Percentiles rank a stretch among this genome's conserved stretches.
phyloP scores from a whole-genome alignment of 2,329 filamentous ascomycete species.

The Colletotrichum sp. region DNA sequence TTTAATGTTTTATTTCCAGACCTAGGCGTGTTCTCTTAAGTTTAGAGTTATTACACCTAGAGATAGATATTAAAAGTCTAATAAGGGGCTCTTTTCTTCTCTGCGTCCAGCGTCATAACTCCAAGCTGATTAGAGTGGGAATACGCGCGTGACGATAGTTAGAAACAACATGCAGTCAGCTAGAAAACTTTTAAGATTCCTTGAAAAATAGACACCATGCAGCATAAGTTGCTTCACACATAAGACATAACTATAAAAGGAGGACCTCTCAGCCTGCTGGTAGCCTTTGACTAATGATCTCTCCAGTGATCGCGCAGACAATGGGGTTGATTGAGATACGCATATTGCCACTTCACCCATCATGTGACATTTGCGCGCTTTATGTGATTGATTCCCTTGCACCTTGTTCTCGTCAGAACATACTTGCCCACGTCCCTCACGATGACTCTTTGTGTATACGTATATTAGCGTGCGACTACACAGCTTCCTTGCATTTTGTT shows the following conservation, averaged over 20 bases:
- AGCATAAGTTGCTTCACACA: background rate
- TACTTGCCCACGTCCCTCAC: background rate
- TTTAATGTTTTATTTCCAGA: background rate
- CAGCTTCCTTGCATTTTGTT: background rate
- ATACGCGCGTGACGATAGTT: fast-evolving
- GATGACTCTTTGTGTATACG: background rate
- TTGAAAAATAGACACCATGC: background rate
- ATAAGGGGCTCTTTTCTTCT: background rate
- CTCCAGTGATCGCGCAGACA: background rate
- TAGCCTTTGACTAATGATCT: background rate
- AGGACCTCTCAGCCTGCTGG: background rate
- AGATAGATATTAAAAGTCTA: background rate
- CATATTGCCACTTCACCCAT: fast-evolving
- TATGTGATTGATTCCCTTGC: background rate
- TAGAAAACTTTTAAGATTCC: background rate
- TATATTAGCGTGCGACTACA: background rate
- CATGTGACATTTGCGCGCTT: fast-evolving
- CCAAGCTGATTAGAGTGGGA: background rate
- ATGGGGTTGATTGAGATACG: background rate
- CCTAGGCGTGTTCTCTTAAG: background rate
- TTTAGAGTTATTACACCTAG: fast-evolving
- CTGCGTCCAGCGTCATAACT: background rate
- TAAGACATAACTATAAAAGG: background rate
- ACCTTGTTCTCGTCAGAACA: background rate
- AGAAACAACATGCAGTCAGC: fast-evolving